These are phyloP conservation scores for Sphagnum contortum DNA, from an alignment of 225 moss, liverwort and hornwort species.

Conservation along the genomic window DNA sequence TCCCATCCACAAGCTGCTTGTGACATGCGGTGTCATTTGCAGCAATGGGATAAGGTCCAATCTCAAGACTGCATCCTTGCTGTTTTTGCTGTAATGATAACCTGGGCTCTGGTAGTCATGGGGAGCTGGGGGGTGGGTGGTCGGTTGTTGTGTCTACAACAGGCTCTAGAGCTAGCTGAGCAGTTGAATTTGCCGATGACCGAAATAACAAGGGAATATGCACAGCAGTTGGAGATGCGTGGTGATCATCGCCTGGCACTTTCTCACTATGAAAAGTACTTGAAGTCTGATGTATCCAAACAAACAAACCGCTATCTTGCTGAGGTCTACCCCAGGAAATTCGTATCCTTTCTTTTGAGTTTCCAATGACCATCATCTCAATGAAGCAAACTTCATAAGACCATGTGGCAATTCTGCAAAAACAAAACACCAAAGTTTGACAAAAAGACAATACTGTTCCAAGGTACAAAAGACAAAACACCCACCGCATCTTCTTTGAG, in stretches of 20 bases:
- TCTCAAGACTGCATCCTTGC: background rate
- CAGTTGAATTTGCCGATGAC: constrained; percentile 16
- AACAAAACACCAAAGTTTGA: too few species aligned
- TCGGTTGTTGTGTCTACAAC: background rate
- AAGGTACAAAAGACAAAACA: background rate
- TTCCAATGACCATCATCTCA: too few species aligned
- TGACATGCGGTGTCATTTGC: constrained; percentile 46
- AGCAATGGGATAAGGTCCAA: constrained; percentile 68
- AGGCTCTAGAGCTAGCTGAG: constrained; percentile 37
- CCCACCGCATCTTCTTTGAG: background rate
- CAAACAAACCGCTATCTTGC: constrained; percentile 15
- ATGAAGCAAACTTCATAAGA: too few species aligned
- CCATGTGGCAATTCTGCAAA: too few species aligned
- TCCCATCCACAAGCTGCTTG: constrained; percentile 22
- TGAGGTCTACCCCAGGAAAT: constrained; percentile 22
- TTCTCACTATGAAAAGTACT: constrained; percentile 35
- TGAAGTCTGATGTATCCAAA: constrained; percentile 11
- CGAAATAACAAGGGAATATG: constrained; percentile 35
- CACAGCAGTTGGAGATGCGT: constrained; percentile 40
- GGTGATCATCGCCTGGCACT: constrained; percentile 55
- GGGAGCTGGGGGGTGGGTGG: background rate
- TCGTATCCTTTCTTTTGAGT: too few species aligned
- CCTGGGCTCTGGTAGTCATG: background rate
- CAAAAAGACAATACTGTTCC: too few species aligned
- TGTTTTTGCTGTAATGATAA: background rate